phyloP scores from a whole-genome alignment of 495 filamentous ascomycete species.

The Daldinia bambusicola region DNA sequence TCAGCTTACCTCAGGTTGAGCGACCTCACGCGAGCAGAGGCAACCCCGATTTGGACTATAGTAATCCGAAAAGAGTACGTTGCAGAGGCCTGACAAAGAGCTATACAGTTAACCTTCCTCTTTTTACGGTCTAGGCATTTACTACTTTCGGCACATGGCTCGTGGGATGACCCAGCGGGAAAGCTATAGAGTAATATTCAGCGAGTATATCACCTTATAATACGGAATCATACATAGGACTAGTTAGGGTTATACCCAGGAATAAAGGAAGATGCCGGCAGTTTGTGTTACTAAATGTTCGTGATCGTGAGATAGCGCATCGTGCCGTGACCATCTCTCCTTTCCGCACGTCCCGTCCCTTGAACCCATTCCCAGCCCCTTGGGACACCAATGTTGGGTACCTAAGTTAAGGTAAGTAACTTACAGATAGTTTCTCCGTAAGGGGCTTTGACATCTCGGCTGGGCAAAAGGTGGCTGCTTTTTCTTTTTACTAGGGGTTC shows the following conservation, averaged over 20 bases:
- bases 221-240: constrained; percentile 12
- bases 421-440: constrained; percentile 27
- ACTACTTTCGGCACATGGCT: constrained; percentile 20
- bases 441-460: constrained; percentile 20
- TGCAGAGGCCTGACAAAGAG: constrained; percentile 45
- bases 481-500: not conserved
- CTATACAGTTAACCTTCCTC: constrained; percentile 30
- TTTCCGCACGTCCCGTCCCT: constrained; percentile 43
- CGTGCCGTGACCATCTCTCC: constrained; percentile 27
- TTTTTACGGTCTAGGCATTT: constrained; percentile 31
- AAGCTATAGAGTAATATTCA: constrained; percentile 37
- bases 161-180: constrained; percentile 25
- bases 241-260: constrained; percentile 12
- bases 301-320: constrained; percentile 29
- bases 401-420: too few relatives aligned
- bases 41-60: constrained; percentile 39
- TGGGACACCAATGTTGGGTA: constrained; percentile 17
- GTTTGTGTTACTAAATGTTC: constrained; percentile 15
- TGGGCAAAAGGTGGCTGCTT: not conserved
- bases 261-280: constrained; percentile 20
- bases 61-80: constrained; percentile 37
- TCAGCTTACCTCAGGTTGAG: constrained; percentile 43
- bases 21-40: constrained; percentile 45
- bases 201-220: constrained; percentile 39
- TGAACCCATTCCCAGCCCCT: constrained; percentile 16